Evolutionary conservation across 2,329 filamentous ascomycete species (phyloP).

Genomic region (Drechslerella coelobrocha): DNA sequence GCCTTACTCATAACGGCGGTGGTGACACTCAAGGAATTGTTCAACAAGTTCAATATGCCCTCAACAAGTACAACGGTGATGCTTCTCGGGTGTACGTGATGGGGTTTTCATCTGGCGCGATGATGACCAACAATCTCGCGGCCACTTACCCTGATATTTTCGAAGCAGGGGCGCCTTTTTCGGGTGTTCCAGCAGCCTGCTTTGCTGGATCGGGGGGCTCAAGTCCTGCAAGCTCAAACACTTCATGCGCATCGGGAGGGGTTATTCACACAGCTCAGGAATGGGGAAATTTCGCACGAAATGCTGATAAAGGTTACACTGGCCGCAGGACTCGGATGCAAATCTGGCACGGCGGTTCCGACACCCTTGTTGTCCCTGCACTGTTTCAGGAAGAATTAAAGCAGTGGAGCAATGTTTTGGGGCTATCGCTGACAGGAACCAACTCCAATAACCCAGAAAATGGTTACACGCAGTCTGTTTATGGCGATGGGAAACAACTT

Average conservation of each 20-base stretch:
- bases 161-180: slow-evolving; percentile 60
- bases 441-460: slow-evolving; percentile 54
- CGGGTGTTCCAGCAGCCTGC: slow-evolving; percentile 61
- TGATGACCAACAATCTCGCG: slow-evolving; percentile 61
- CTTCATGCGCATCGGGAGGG: slow-evolving; percentile 11
- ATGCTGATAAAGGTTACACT: slow-evolving; percentile 58
- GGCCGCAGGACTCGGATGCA: slow-evolving; percentile 60
- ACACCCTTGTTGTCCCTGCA: slow-evolving; percentile 58
- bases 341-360: slow-evolving; percentile 58
- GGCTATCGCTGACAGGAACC: slow-evolving; percentile 52
- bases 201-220: slow-evolving; percentile 51
- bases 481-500: slow-evolving; percentile 56
- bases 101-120: slow-evolving; percentile 56
- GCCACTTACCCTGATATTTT: slow-evolving; percentile 63
- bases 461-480: slow-evolving; percentile 56
- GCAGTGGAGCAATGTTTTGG: slow-evolving; percentile 59
- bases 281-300: slow-evolving; percentile 45
- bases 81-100: slow-evolving; percentile 56
- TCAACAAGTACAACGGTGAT: slow-evolving; percentile 57
- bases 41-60: slow-evolving; percentile 59
- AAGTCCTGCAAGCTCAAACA: slow-evolving; percentile 8
- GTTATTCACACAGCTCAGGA: slow-evolving; percentile 21
- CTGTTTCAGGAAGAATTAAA: slow-evolving; percentile 61
- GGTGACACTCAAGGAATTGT: slow-evolving; percentile 59
- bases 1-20: slow-evolving; percentile 57